Conservation (phyloP, 495 filamentous ascomycete genomes). For the Xylaria palmicola region DNA sequence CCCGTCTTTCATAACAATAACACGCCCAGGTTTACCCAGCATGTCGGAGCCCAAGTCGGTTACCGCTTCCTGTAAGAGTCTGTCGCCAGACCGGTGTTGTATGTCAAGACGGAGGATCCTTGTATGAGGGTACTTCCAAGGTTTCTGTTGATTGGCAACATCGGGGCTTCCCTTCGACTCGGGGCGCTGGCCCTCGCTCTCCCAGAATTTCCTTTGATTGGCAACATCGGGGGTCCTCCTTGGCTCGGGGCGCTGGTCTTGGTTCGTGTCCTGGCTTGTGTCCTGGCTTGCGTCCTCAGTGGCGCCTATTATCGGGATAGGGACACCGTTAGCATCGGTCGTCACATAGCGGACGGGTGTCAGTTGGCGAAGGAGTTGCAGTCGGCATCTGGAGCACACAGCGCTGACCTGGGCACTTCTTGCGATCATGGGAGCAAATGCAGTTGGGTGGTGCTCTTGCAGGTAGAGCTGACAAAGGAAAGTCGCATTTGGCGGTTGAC, state of each 20-base stretch:
- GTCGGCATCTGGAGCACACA: constrained; percentile 51
- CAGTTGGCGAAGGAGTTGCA: constrained; percentile 30
- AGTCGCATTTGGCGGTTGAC: no score
- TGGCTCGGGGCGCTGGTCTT: neutral
- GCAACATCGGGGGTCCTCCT: no score
- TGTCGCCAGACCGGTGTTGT: constrained; percentile 20
- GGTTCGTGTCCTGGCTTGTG: neutral
- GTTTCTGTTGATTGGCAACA: no score
- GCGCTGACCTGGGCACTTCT: constrained; percentile 35
- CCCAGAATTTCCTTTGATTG: no score
- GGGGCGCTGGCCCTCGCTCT: neutral
- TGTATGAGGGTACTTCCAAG: neutral
- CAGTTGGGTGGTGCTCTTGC: neutral
- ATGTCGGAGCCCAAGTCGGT: constrained; percentile 17
- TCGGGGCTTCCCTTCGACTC: neutral
- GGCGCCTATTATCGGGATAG: neutral
- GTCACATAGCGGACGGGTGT: constrained; percentile 16
- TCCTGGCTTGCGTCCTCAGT: neutral
- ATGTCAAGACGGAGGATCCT: constrained; percentile 25
- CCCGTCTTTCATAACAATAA: constrained; percentile 44
- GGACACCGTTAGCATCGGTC: constrained; percentile 5
- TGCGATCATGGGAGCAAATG: constrained; percentile 43
- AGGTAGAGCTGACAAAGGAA: neutral
- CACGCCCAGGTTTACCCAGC: constrained; percentile 38
- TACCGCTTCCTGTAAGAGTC: constrained; percentile 19